phyloP scores from a whole-genome alignment of 1,284 basidiomycete species.

The Cutaneotrichosporon mucoides region DNA sequence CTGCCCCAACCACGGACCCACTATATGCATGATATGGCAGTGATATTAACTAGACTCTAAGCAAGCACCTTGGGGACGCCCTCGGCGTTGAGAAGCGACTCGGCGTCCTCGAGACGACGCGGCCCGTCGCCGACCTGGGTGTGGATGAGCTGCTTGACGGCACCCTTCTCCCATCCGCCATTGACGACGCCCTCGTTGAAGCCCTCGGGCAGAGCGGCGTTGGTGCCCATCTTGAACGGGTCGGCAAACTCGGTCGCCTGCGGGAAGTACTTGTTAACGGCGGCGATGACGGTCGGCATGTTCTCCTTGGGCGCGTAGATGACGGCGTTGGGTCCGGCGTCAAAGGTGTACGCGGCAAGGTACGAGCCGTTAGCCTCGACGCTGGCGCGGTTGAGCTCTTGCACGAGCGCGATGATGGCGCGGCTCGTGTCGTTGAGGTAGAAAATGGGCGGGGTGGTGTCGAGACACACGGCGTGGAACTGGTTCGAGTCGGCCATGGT shows the following conservation, averaged over 20 bases:
- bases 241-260: slow-evolving; percentile 70
- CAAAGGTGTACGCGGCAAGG: slow-evolving; percentile 94
- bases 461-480: slow-evolving; percentile 96
- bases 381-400: slow-evolving; percentile 88
- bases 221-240: slow-evolving; percentile 54
- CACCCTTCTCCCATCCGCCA: slow-evolving; percentile 62
- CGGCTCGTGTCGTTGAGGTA: slow-evolving; percentile 97
- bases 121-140: slow-evolving; percentile 89
- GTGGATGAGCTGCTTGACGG: slow-evolving; percentile 83
- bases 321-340: slow-evolving; percentile 97
- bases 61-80: slow-evolving; percentile 50
- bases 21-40: slow-evolving; percentile 12
- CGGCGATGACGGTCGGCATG: slow-evolving; percentile 68
- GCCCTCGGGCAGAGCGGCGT: slow-evolving; percentile 56
- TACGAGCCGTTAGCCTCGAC: slow-evolving; percentile 60
- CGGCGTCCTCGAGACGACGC: slow-evolving; percentile 51
- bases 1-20: too few species aligned
- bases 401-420: slow-evolving; percentile 76
- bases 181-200: slow-evolving; percentile 76
- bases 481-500: slow-evolving; percentile 98
- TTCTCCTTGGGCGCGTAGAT: slow-evolving; percentile 82
- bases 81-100: slow-evolving; percentile 48
- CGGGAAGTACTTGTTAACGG: slow-evolving; percentile 79
- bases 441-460: slow-evolving; percentile 96
- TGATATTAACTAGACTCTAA: slow-evolving; percentile 14